Conservation (phyloP, 495 filamentous ascomycete genomes). For the Aspergillus wentii region DNA sequence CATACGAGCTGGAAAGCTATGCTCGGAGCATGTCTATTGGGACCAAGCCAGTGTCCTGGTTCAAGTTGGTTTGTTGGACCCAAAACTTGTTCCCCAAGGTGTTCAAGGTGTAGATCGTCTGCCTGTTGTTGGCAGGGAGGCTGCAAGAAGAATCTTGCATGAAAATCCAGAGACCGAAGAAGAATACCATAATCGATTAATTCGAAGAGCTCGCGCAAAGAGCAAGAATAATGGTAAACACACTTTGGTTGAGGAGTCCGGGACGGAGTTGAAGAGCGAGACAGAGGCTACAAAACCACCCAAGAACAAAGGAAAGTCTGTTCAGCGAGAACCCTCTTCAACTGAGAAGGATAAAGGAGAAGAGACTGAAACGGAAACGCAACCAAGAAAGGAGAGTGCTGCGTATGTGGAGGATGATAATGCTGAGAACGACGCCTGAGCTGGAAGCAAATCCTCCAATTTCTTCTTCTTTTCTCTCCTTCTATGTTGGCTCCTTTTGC, state of each 20-base stretch:
- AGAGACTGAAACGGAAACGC: not conserved
- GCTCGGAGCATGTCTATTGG: conserved; percentile 83
- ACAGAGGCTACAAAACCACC: no score
- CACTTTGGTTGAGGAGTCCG: conserved; percentile 23
- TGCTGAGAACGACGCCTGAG: no score
- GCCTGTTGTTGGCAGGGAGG: conserved; percentile 65
- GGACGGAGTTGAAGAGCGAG: not conserved
- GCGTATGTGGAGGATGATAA: no score
- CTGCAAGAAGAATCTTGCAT: conserved; percentile 61
- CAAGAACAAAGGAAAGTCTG: not conserved
- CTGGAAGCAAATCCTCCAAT: no score
- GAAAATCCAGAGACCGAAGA: conserved; percentile 43
- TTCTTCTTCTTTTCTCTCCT: no score
- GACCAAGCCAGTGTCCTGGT: conserved; percentile 78
- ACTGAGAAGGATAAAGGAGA: not conserved
- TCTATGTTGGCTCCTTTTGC: not conserved
- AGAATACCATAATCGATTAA: conserved; percentile 39
- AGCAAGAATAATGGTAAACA: conserved; percentile 11
- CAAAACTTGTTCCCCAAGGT: conserved; percentile 43
- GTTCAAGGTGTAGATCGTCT: conserved; percentile 53
- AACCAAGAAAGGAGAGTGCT: no score
- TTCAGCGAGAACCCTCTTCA: not conserved
- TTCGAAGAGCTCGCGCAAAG: conserved; percentile 23
- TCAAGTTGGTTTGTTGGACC: conserved; percentile 72
- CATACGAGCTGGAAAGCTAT: conserved; percentile 67